phyloP scores from a whole-genome alignment of 2,329 filamentous ascomycete genomes.

The Monilinia vaccinii-corymbosi region DNA sequence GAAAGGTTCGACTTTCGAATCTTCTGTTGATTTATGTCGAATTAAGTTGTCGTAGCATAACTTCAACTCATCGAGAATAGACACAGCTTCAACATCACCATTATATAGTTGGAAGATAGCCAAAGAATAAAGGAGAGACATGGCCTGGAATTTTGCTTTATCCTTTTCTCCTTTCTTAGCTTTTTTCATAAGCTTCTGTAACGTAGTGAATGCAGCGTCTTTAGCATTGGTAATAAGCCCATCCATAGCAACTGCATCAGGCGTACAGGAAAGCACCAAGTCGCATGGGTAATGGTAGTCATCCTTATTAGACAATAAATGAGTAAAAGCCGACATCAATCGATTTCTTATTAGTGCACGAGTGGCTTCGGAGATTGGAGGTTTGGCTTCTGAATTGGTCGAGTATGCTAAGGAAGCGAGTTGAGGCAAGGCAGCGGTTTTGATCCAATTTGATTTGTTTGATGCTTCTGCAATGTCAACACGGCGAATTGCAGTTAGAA shows the following conservation, averaged over 20 bases:
- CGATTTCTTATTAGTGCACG: slow-evolving; percentile 46
- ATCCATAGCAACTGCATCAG: slow-evolving; percentile 43
- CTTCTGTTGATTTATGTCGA: slow-evolving; percentile 36
- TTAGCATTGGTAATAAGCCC: slow-evolving; percentile 44
- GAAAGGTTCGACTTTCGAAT: slow-evolving; percentile 48
- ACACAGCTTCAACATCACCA: slow-evolving; percentile 76
- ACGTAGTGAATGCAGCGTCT: slow-evolving; percentile 41
- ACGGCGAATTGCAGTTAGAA: slow-evolving; percentile 25
- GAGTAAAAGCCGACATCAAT: slow-evolving; percentile 50
- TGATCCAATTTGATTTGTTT: slow-evolving; percentile 20
- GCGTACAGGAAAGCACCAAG: slow-evolving; percentile 19
- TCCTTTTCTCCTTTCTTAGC: slow-evolving; percentile 29
- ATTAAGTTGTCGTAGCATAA: slow-evolving; percentile 60
- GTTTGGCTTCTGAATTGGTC: slow-evolving; percentile 34
- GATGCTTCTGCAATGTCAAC: slow-evolving; percentile 19
- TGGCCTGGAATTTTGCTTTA: slow-evolving; percentile 41
- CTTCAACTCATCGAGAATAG: slow-evolving; percentile 73
- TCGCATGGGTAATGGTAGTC: slow-evolving; percentile 37
- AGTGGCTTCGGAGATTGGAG: slow-evolving; percentile 42
- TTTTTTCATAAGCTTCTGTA: slow-evolving; percentile 43
- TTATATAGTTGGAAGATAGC: slow-evolving; percentile 85
- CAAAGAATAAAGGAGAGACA: slow-evolving; percentile 75
- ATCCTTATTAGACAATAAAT: slow-evolving; percentile 44
- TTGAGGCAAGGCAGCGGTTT: slow-evolving; percentile 19
- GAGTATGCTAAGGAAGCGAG: slow-evolving; percentile 47